Base-by-base conservation (phyloP, 1,284 basidiomycete species). In the Baeospora myosura region DNA sequence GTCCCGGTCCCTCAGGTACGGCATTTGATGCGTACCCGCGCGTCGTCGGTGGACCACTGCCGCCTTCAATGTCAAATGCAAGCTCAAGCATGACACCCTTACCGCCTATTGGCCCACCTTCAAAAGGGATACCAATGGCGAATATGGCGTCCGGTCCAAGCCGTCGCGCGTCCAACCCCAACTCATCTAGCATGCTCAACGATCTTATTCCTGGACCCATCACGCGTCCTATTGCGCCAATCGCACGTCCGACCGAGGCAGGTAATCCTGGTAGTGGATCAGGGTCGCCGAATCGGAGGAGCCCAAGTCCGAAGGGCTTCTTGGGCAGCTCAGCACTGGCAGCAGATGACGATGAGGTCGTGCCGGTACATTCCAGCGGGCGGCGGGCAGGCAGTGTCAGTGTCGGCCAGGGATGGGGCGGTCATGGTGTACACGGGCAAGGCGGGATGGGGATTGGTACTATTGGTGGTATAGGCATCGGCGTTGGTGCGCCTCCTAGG, bases 281-380 rank as follows among this genome's bases (percentile, higher is more conserved):
- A 11, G 74, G 74, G 4, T 83, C 81, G 20, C 81, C 82, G 3
- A 83, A 80, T 53, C 81, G 42, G 20, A 39, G 42, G 12, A 41
- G 28, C 16, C 42, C 44, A 11, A 44, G 38, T 14, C 42, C 84
- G 2, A 85, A 54, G 75, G 76, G 33, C 3, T 63, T 78, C n/a
- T 63, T 84, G 6, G 84, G 85, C 11, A 85, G 82, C n/a, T 79
- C 78, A 6, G 83, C 85, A 11, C 68, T 88, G 29, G 74, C 76
- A 3, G 74, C 81, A 5, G 83, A 86, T 43, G 84, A 85, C 48
- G 85, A 88, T 55, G 85, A 87, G 52, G 80, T 87, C n/a, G 71
- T 87, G 57, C 65, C 11, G 67, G 69, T 10, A 4, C 2, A 2
- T 4, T 20, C n/a, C 18, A 20, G 14, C 11, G 4, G 14, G 18